Evolutionary conservation across 495 filamentous ascomycete species (phyloP).

Genomic region (Endocarpon pusillum): DNA sequence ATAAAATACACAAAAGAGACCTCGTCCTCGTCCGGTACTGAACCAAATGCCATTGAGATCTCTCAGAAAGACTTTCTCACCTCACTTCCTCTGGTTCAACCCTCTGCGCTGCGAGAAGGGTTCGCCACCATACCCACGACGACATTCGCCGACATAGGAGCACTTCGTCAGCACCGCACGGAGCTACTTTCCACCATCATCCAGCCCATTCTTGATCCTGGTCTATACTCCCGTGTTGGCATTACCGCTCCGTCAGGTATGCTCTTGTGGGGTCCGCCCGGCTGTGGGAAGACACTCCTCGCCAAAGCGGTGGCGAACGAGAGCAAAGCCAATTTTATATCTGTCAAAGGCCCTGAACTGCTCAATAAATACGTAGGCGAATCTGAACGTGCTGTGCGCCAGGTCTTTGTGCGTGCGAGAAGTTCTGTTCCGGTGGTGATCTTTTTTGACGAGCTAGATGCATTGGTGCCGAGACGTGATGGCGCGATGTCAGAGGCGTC

Average conservation of each 20-base stretch:
- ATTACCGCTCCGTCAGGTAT: conserved; percentile 82
- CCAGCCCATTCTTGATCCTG: conserved; percentile 75
- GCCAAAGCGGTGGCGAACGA: conserved; percentile 96
- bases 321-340: conserved; percentile 92
- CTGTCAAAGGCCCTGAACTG: conserved; percentile 86
- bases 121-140: conserved; percentile 97
- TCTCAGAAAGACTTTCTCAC: conserved; percentile 51
- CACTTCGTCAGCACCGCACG: conserved; percentile 59
- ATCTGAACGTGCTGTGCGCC: conserved; percentile 78
- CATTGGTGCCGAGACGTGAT: conserved; percentile 71
- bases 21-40: conserved; percentile 21
- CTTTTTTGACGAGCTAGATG: conserved; percentile 96
- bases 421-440: conserved; percentile 81
- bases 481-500: conserved; percentile 67
- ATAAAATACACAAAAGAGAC: conserved; percentile 34
- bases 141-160: conserved; percentile 86
- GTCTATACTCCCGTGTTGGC: conserved; percentile 62
- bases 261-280: conserved; percentile 90
- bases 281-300: conserved; percentile 91
- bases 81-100: conserved; percentile 74
- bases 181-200: conserved; percentile 79
- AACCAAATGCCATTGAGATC: conserved; percentile 23
- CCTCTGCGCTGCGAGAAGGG: conserved; percentile 85
- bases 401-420: conserved; percentile 79
- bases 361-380: conserved; percentile 95